phyloP scores from a whole-genome alignment of 495 filamentous ascomycete genomes.

The Annulohypoxylon stygium region DNA sequence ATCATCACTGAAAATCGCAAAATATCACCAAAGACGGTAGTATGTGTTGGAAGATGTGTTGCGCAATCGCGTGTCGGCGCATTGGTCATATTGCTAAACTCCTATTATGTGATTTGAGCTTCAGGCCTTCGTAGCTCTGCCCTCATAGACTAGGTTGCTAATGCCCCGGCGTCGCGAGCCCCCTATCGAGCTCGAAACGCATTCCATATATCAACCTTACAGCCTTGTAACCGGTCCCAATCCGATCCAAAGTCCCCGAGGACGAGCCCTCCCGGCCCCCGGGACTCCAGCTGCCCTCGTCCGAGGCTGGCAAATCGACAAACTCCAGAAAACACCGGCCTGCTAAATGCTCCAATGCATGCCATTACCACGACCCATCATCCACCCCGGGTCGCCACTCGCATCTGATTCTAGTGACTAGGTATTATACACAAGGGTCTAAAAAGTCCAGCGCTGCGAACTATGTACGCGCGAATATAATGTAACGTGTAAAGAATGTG shows the following conservation, averaged over 20 bases:
- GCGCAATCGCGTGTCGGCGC: conserved; percentile 21
- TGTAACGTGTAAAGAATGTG: conserved; percentile 30
- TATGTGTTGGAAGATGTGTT: conserved; percentile 4
- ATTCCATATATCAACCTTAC: conserved; percentile 28
- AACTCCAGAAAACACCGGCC: conserved; percentile 39
- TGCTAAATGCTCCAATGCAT: conserved; percentile 47
- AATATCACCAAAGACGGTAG: neutral
- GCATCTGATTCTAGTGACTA: conserved; percentile 42
- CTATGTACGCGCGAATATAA: conserved; percentile 47
- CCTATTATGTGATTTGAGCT: conserved; percentile 41
- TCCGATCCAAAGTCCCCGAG: conserved; percentile 37
- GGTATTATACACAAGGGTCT: conserved; percentile 50
- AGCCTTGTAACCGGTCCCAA: conserved; percentile 18
- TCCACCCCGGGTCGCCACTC: conserved; percentile 28
- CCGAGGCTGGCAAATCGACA: conserved; percentile 17
- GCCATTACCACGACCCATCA: conserved; percentile 27
- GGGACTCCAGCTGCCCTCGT: conserved; percentile 22
- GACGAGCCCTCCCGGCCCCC: conserved; percentile 20
- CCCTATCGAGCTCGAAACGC: conserved; percentile 25
- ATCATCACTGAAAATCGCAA: neutral
- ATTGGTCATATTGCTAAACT: conserved; percentile 40
- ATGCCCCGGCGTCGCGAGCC: conserved; percentile 21
- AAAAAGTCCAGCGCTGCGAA: conserved; percentile 31
- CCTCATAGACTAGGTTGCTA: conserved; percentile 26
- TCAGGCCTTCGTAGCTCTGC: conserved; percentile 27